Conservation (phyloP, 2,329 filamentous ascomycete species). For the Dactylellina parvicollis region DNA sequence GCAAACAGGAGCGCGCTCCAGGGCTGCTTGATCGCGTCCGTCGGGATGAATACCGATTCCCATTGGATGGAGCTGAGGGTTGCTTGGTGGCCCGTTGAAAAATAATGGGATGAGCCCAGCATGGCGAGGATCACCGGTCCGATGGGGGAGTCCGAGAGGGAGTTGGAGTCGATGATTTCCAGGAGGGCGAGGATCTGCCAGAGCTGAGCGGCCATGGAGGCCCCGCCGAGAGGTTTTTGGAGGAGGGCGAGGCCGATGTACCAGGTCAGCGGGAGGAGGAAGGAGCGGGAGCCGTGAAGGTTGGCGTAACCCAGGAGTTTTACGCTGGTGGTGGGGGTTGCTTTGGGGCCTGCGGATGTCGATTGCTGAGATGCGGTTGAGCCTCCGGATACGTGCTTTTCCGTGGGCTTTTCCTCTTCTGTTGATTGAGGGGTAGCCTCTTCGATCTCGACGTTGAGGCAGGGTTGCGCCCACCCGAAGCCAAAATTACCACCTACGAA, state of each 20-base stretch:
- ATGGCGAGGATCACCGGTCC: conserved; percentile 85
- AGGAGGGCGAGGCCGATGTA: conserved; percentile 79
- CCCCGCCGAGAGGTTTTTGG: conserved; percentile 93
- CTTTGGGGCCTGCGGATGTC: conserved; percentile 57
- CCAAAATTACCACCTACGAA: conserved; percentile 85
- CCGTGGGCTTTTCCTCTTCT: conserved; percentile 50
- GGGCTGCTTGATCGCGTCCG: conserved; percentile 81
- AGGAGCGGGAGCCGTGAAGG: conserved; percentile 88
- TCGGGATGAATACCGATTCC: conserved; percentile 91
- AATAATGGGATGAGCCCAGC: conserved; percentile 93
- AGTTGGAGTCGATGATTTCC: conserved; percentile 71
- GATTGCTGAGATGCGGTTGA: conserved; percentile 62
- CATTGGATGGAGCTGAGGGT: conserved; percentile 88
- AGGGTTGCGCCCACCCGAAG: conserved; percentile 85
- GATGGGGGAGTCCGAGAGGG: conserved; percentile 74
- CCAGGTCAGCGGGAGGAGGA: conserved; percentile 82
- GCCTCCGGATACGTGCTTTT: background rate
- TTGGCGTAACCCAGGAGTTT: conserved; percentile 92
- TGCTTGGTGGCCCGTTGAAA: conserved; percentile 97
- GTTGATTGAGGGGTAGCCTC: conserved; percentile 56
- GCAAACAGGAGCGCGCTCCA: conserved; percentile 84
- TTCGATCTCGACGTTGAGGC: conserved; percentile 74
- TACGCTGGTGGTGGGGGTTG: conserved; percentile 64
- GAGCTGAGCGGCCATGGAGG: conserved; percentile 80
- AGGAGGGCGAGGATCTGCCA: conserved; percentile 88